Conservation (phyloP, 257 asterid species). For the Petunia axillaris region DNA sequence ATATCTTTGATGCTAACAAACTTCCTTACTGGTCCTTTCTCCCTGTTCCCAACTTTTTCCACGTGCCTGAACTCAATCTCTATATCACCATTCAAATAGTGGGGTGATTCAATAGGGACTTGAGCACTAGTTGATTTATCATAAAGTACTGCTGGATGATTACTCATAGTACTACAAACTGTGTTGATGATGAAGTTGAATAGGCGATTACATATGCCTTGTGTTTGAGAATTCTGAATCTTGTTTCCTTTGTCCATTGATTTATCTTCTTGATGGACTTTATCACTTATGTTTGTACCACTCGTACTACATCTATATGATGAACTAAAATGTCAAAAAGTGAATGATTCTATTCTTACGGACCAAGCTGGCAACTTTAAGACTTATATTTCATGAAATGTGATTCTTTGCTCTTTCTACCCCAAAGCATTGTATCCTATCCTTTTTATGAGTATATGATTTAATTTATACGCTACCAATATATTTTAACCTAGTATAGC, state of each 20-base stretch:
- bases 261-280: slow-evolving; percentile 7
- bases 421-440: slow-evolving; percentile 8
- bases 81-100: slow-evolving; percentile 37
- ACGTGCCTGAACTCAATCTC: slow-evolving; percentile 51
- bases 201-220: slow-evolving; percentile 45
- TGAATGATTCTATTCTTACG: slow-evolving; percentile 17
- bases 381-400: background rate
- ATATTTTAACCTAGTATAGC: no score
- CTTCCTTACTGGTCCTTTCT: slow-evolving; percentile 25
- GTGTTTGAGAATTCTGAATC: slow-evolving; percentile 29
- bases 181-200: slow-evolving; percentile 40
- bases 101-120: slow-evolving; percentile 22
- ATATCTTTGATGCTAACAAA: background rate
- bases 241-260: slow-evolving; percentile 31
- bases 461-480: no score
- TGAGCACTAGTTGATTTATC: background rate
- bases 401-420: slow-evolving; percentile 22
- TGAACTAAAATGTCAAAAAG: background rate
- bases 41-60: slow-evolving; percentile 30
- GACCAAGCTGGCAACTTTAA: background rate
- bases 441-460: background rate
- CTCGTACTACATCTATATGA: background rate
- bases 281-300: no score
- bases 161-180: slow-evolving; percentile 20
- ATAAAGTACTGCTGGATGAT: background rate